Evolutionary conservation across 768 basidiomycete genomes (phyloP).

Genomic region (Kwoniella botswanensis): DNA sequence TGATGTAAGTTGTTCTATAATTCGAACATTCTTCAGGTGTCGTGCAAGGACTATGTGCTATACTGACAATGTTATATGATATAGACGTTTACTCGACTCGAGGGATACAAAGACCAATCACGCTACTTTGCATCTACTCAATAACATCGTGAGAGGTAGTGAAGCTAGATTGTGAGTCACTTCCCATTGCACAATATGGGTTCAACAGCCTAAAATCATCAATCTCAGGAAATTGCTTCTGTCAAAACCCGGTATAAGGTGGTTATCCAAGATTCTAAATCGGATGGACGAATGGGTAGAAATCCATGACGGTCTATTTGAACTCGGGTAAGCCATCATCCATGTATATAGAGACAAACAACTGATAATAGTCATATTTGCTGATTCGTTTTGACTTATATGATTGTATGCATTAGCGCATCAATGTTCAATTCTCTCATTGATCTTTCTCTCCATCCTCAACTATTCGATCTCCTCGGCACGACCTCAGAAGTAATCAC

Average conservation of each 20-base stretch:
- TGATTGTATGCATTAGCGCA: not conserved
- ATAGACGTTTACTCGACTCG: slow-evolving; percentile 65
- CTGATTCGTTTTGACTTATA: no score
- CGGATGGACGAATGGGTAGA: slow-evolving; percentile 74
- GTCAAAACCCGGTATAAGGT: slow-evolving; percentile 56
- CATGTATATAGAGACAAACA: not conserved
- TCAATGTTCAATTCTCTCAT: slow-evolving; percentile 68
- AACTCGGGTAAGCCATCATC: slow-evolving; percentile 67
- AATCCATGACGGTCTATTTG: slow-evolving; percentile 71
- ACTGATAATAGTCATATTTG: no score
- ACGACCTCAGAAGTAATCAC: slow-evolving; percentile 75
- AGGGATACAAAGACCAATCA: slow-evolving; percentile 69
- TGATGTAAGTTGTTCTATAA: slow-evolving; percentile 66
- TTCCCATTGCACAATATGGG: not conserved
- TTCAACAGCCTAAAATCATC: not conserved
- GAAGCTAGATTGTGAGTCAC: slow-evolving; percentile 64
- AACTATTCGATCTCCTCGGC: slow-evolving; percentile 67
- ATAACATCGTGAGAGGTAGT: slow-evolving; percentile 72
- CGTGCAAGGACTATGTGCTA: slow-evolving; percentile 48
- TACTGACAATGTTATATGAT: no score
- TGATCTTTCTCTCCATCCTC: slow-evolving; percentile 66
- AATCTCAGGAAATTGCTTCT: slow-evolving; percentile 31
- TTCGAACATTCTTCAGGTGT: slow-evolving; percentile 15
- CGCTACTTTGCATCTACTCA: slow-evolving; percentile 71
- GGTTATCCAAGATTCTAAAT: slow-evolving; percentile 74